Conservation (phyloP, 2,329 filamentous ascomycete species). For the Cercospora sesami region DNA sequence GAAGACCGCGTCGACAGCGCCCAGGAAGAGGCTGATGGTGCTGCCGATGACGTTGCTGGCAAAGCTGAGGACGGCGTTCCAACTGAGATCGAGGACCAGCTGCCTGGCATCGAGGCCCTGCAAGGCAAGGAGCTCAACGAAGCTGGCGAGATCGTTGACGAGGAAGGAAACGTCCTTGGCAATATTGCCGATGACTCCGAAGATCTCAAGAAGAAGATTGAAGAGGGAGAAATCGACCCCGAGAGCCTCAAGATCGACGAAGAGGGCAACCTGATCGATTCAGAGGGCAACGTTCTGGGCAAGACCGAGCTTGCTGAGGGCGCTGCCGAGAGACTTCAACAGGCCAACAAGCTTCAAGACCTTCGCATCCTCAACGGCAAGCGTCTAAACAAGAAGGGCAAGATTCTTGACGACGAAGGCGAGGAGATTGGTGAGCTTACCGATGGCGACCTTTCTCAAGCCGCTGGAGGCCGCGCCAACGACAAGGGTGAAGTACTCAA, state of each 20-base stretch:
- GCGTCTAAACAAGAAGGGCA: conserved; percentile 60
- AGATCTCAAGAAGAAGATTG: conserved; percentile 43
- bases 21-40: conserved; percentile 35
- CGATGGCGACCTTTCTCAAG: conserved; percentile 48
- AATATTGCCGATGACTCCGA: conserved; percentile 47
- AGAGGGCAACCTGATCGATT: conserved; percentile 53
- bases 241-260: conserved; percentile 54
- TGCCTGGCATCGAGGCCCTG: conserved; percentile 54
- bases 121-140: conserved; percentile 54
- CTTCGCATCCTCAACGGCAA: conserved; percentile 54
- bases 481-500: conserved; percentile 54
- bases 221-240: conserved; percentile 44
- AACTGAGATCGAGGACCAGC: conserved; percentile 49
- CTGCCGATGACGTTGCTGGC: conserved; percentile 35
- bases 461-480: conserved; percentile 52
- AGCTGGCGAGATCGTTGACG: conserved; percentile 51
- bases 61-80: conserved; percentile 33
- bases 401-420: conserved; percentile 53
- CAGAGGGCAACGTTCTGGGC: conserved; percentile 53
- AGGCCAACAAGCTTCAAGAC: conserved; percentile 39
- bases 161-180: conserved; percentile 52
- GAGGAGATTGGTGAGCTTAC: conserved; percentile 53
- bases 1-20: conserved; percentile 46
- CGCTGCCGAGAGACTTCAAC: conserved; percentile 50
- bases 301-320: conserved; percentile 54